Evolutionary conservation across 2,329 filamentous ascomycete species (phyloP).

Genomic region (Fusarium praegraminearum): DNA sequence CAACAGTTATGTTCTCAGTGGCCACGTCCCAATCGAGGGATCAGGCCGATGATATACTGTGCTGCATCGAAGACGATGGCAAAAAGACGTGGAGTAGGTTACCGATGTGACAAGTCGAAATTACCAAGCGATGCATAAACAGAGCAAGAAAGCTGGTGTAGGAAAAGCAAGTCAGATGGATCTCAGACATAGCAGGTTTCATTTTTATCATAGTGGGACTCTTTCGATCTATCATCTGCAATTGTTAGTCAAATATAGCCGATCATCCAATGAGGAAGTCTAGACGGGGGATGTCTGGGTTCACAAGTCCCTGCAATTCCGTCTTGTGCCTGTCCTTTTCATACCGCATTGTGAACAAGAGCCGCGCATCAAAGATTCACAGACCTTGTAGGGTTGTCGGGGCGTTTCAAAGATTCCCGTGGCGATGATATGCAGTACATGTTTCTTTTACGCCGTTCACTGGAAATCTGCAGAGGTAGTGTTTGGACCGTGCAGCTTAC

Average conservation of each 20-base stretch:
- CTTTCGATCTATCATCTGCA: neutral
- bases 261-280: neutral
- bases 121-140: neutral
- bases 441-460: neutral
- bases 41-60: neutral
- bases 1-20: neutral
- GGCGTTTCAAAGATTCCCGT: accelerated
- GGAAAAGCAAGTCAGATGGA: neutral
- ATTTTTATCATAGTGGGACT: neutral
- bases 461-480: neutral
- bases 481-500: neutral
- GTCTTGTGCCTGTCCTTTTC: neutral
- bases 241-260: neutral
- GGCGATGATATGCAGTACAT: neutral
- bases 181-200: slow-evolving; percentile 7
- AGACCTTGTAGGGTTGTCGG: no score
- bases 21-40: neutral
- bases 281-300: neutral
- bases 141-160: neutral
- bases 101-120: neutral
- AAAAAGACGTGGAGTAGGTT: neutral
- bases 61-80: neutral
- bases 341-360: neutral
- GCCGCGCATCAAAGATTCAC: accelerated
- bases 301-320: neutral